Evolutionary conservation across 2,329 filamentous ascomycete genomes (phyloP), one percentile per base, ranked within the genome.

Genomic region (Hymenoscyphus fructigenus): DNA sequence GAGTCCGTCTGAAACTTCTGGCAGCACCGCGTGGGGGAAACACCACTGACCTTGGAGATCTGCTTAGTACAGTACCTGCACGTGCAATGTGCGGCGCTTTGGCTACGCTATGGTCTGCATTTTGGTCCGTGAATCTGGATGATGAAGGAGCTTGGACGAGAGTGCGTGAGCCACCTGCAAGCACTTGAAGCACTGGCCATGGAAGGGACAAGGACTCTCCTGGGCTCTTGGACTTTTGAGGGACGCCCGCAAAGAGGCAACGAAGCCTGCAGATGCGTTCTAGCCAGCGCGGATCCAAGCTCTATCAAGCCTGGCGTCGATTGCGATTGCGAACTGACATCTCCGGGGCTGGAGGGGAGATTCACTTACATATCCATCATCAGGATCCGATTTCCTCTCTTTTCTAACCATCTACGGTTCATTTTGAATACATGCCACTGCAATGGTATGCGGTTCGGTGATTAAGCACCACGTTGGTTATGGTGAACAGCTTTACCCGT

Each of bases 241-340:
- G 58, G 44, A 44, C 34, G 34, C 34, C 34, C 9, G 34, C 34
- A 36, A 44, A 53, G 53, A 61, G 64, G 61, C 36, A 65, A 50
- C 60, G 60, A 63, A 63, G 64, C 60, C 57, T 66, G 64, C 60
- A 62, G 59, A 56, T 38, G 29, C 12, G 61, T 68, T 67, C 67
- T 65, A 65, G 63, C 64, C 65, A 63, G 58, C 62, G 67, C 59
- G 60, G 65, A 67, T 69, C 67, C 56, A 56, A 67, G 67, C 61
- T 59, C 65, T 57, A 63, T 62, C 44, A 50, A 20, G 44, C 44
- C 20, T 50, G 44, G 44, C n/a, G 44, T 50, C 44, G 44, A 50
- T 23, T 50, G 44, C n/a, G 44, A 20, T 20, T 9, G 44, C 58
- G 57, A 63, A 59, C 34, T 50, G 65, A 64, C 61, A 62, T 20